Percentiles rank a stretch among this genome's conserved stretches.
Conservation (phyloP, 108 stramenopile species). For the Pseudonitzschia delicatissima region DNA sequence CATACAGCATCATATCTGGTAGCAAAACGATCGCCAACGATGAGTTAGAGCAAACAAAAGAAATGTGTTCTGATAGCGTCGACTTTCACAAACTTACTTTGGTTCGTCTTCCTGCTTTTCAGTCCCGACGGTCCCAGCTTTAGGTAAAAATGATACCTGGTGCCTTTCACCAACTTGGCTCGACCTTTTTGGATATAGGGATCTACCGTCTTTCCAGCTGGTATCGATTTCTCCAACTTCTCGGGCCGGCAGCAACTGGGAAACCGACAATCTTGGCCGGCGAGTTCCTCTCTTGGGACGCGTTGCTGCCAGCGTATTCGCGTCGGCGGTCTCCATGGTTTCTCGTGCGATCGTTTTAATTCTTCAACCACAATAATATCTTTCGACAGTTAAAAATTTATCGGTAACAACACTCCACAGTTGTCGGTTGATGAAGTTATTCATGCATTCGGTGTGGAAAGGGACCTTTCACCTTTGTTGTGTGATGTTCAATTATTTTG, state of each 20-base stretch:
- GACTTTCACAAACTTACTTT: conserved; percentile 25
- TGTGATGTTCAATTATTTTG: no score
- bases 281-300: neutral
- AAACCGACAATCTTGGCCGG: conserved; percentile 9
- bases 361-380: neutral
- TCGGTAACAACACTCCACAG: no score
- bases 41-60: conserved; percentile 18
- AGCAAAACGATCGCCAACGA: neutral
- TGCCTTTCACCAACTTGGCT: conserved; percentile 62
- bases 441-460: no score
- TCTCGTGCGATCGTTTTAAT: neutral
- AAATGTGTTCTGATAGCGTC: neutral
- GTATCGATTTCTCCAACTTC: conserved; percentile 23
- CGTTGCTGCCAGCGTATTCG: neutral
- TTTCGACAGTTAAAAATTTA: no score
- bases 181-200: conserved; percentile 47
- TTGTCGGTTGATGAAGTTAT: no score
- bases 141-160: conserved; percentile 52
- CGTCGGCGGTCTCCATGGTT: neutral
- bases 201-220: conserved; percentile 68
- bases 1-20: conserved; percentile 57
- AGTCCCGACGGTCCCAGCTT: conserved; percentile 26
- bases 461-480: no score
- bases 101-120: conserved; percentile 1
- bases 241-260: neutral